Evolutionary conservation across 306 rosid genomes (phyloP).

Genomic region (Fragaria vesca): DNA sequence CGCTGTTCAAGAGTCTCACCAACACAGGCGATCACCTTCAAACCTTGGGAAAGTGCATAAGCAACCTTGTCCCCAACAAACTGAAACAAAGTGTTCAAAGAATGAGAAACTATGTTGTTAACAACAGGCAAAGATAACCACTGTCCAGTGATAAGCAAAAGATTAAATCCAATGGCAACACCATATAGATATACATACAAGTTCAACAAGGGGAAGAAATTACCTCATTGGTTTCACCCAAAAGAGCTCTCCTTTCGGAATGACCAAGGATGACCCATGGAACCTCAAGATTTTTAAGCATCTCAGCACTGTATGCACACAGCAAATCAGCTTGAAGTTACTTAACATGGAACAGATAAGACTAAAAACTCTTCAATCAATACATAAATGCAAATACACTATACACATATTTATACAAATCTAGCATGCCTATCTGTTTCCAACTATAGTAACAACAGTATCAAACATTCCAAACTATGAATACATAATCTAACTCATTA

Average conservation of each 20-base stretch:
- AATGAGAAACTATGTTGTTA: neutral
- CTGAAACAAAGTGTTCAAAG: constrained; percentile 32
- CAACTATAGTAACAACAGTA: neutral
- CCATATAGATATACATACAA: neutral
- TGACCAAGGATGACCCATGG: constrained; percentile 88
- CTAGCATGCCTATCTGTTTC: neutral
- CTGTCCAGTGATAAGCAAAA: neutral
- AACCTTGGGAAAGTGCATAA: constrained; percentile 69
- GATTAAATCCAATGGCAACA: neutral
- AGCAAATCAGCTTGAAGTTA: constrained; percentile 10
- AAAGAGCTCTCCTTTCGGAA: constrained; percentile 69
- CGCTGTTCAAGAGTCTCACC: constrained; percentile 93
- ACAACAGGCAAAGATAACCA: neutral
- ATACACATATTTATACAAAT: neutral
- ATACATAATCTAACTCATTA: neutral
- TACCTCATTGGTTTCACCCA: constrained; percentile 77
- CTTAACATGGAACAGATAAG: neutral
- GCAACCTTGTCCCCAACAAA: constrained; percentile 83
- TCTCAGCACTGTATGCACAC: constrained; percentile 56
- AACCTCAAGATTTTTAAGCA: constrained; percentile 68
- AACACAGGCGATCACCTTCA: constrained; percentile 87
- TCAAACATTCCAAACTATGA: neutral
- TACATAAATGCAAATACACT: neutral
- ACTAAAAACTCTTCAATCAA: no score
- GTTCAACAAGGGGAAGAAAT: neutral